These are phyloP conservation scores for Rhynchosporium agropyri DNA, from an alignment of 2,329 filamentous ascomycete genomes.

Conservation along the genomic window DNA sequence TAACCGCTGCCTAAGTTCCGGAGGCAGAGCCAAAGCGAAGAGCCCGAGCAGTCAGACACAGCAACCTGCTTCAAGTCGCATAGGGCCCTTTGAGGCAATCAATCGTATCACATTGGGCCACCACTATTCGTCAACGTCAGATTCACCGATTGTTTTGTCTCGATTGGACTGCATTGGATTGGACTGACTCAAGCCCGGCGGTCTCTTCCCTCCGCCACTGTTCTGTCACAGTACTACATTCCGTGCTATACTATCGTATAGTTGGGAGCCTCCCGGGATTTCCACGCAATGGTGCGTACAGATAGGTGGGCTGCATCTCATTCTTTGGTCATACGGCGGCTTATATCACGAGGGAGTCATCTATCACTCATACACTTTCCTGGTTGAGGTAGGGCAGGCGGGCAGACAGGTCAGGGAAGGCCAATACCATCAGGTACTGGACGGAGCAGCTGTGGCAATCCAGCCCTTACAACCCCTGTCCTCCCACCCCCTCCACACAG, in stretches of 20 bases:
- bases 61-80: conserved; percentile 9
- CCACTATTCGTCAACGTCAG: conserved; percentile 12
- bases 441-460: conserved; percentile 2
- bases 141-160: conserved; percentile 7
- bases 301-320: conserved; percentile 22
- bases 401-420: not conserved
- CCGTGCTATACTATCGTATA: not conserved
- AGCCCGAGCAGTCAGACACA: not conserved
- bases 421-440: conserved; percentile 15
- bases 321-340: conserved; percentile 33
- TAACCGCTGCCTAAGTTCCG: conserved; percentile 29
- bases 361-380: conserved; percentile 19
- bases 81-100: too few relatives aligned
- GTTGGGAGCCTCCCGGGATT: not conserved
- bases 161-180: too few relatives aligned
- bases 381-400: conserved; percentile 5
- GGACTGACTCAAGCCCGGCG: conserved; percentile 16
- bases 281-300: not conserved
- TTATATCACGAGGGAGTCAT: conserved; percentile 36
- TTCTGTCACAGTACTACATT: not conserved
- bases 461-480: conserved; percentile 6
- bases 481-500: conserved; percentile 13
- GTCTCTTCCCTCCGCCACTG: not conserved
- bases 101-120: conserved; percentile 7
- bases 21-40: not conserved